Evolutionary conservation across 1,139 yeast genomes (phyloP), one percentile per base, ranked within the genome.

Genomic region (Hyphopichia buzzinii): DNA sequence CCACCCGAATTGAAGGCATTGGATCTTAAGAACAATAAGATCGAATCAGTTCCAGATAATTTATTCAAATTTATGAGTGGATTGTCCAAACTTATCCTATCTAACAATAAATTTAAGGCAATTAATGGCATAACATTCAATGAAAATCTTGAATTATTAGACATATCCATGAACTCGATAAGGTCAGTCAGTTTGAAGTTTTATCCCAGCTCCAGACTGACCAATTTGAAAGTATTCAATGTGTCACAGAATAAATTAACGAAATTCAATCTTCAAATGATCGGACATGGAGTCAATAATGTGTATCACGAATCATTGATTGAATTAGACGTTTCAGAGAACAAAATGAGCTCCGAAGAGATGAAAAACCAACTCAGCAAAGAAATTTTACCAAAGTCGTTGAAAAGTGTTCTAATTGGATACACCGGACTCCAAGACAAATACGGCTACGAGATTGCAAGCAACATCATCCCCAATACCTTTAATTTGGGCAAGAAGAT

Each of bases 371-470:
- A 17, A 15, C 3, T 11, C 10, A 10, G 19, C 14, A 10, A 13
- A 4, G n/a, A 12, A n/a, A 29, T 34, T 2, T 44, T 43, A 16
- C 58, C 58, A 3, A 22, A 33, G 1, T 39, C 39, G 5, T 33
- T 54, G 15, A 30, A 38, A 17, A 43, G 45, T 8, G 39, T 56
- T n/a, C 42, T 56, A 26, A 39, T 48, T 14, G 58, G 55, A 1
- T 38, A 39, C 31, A 41, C 47, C 3, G 59, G 58, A 1, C 26
- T 34, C 11, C 54, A 54, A 32, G 61, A 56, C 38, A 37, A 41
- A 16, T 54, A 50, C 38, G 62, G 59, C 11, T 54, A 54, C 35
- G 57, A 52, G 22, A 52, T 55, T 14, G 55, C 51, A 11, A 39
- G 39, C 13, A 55, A 54, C 34, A 39, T 54, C 13, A 33, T 51